These are phyloP conservation scores for Madurella fahalii DNA, from an alignment of 2,329 filamentous ascomycete species.

Conservation along the genomic window DNA sequence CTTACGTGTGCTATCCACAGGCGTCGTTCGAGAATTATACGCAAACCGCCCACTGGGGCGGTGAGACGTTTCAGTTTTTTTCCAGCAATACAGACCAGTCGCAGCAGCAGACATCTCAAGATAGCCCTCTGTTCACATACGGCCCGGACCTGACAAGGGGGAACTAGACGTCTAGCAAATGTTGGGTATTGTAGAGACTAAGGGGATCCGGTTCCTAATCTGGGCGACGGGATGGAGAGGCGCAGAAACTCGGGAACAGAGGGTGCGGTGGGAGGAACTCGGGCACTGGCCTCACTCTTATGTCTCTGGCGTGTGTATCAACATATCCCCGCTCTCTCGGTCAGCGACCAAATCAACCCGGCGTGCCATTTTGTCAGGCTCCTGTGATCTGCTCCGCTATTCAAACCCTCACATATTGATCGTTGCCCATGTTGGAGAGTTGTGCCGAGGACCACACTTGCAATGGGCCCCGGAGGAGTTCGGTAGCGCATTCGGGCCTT, in stretches of 20 bases:
- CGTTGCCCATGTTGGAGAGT: not conserved
- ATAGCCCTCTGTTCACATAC: constrained; percentile 13
- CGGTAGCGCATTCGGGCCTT: constrained; percentile 22
- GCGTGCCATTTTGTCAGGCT: no score
- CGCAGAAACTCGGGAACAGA: not conserved
- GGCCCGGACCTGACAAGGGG: constrained; percentile 10
- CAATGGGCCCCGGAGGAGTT: not conserved
- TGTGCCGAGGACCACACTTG: not conserved
- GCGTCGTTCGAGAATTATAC: constrained; percentile 55
- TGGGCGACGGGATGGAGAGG: not conserved
- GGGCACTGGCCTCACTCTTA: not conserved
- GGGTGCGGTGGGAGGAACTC: not conserved
- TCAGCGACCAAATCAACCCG: no score
- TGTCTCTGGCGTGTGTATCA: constrained; percentile 4
- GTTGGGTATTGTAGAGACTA: not conserved
- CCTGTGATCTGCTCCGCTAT: no score
- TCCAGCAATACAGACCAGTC: constrained; percentile 29
- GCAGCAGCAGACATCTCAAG: constrained; percentile 15
- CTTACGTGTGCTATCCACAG: constrained; percentile 33
- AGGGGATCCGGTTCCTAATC: no score
- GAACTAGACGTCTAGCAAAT: constrained; percentile 1
- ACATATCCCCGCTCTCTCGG: not conserved
- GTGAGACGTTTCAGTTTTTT: constrained; percentile 52
- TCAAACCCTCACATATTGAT: not conserved
- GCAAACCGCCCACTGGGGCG: constrained; percentile 52